phyloP scores from a whole-genome alignment of 2,329 filamentous ascomycete genomes.

The Lecanicillium sp. region DNA sequence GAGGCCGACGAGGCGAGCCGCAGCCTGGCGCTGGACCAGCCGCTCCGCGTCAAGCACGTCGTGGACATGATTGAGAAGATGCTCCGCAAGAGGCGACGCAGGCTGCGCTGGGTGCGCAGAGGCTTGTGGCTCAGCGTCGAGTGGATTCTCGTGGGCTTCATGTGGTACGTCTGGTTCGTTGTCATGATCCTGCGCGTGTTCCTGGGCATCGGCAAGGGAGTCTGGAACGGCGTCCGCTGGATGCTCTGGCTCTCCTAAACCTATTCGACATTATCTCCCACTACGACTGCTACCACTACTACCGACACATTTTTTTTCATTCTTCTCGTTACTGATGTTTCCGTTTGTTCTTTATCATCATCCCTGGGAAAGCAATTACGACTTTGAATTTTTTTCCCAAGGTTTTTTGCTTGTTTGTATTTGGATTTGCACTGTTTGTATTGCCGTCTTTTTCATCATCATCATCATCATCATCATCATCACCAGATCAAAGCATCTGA shows the following conservation, averaged over 20 bases:
- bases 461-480: no score
- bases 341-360: no score
- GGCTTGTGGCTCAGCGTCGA: constrained; percentile 78
- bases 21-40: constrained; percentile 69
- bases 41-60: constrained; percentile 73
- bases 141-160: constrained; percentile 79
- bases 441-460: no score
- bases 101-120: constrained; percentile 68
- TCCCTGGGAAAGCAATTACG: no score
- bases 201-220: constrained; percentile 54
- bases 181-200: constrained; percentile 69
- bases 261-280: neutral
- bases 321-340: no score
- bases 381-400: no score
- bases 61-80: constrained; percentile 73
- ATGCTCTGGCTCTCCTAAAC: constrained; percentile 61
- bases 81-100: constrained; percentile 59
- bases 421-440: no score
- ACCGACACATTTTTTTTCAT: constrained; percentile 3
- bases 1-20: constrained; percentile 73
- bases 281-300: neutral
- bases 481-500: neutral
- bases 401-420: neutral
- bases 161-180: constrained; percentile 93
- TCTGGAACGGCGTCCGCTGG: constrained; percentile 63